Evolutionary conservation across 257 asterid genomes (phyloP), one percentile per base, ranked within the genome.

Genomic region (Asclepias syriaca): DNA sequence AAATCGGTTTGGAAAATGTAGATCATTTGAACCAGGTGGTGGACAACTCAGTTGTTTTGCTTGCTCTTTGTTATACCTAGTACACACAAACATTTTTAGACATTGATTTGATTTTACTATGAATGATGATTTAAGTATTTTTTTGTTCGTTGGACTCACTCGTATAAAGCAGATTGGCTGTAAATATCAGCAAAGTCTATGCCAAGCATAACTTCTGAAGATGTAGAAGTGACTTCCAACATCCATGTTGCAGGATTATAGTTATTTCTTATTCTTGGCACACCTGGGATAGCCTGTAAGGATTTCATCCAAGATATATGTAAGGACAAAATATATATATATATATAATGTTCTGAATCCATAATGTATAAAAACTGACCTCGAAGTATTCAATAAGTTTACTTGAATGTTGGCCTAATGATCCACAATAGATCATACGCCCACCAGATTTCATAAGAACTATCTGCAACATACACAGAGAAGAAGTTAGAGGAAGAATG

Each of bases 211-310:
- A 15, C 56, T 73, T 73, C 77, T 3, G 70, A 65, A 29, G 77
- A 73, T 19, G 77, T 51, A 13, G 77, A 73, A 73, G 55, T 64
- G 56, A 73, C 45, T 59, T 51, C 77, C 57, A 73, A 51, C 64
- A 73, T 63, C 77, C 77, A 73, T 18, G 77, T 65, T 50, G 77
- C 77, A n/a, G 77, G 77, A 53, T 73, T 64, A 51, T 72, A 34
- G n/a, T 72, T 72, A 34, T 32, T 63, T 48, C n/a, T 61, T 5
- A 72, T 72, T 11, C 48, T 73, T 65, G 77, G 77, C 55, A 73
- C 77, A 34, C 65, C 65, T 50, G 77, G 22, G 65, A 73, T 64
- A 11, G 55, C 24, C 77, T 73, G 71, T 7, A 24, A 64, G 29
- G 27, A 43, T 39, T 4, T 57, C 22, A 15, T 13, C 16, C 11